phyloP scores from a whole-genome alignment of 441 rosid species.

The Dalechampia spathulata region DNA sequence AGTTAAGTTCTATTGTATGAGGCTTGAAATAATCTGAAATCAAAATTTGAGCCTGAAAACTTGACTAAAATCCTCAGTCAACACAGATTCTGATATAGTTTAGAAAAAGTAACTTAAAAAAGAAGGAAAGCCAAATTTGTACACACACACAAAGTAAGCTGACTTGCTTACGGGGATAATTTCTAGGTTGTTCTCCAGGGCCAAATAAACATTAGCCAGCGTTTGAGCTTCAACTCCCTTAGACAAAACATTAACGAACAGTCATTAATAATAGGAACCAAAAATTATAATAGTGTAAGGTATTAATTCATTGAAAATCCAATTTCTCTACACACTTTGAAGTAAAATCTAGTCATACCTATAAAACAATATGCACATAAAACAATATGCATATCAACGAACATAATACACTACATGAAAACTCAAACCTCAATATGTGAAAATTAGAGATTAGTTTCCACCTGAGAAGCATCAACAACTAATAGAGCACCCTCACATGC shows the following conservation, averaged over 20 bases:
- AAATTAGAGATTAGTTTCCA: slow-evolving; percentile 18
- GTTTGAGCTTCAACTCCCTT: slow-evolving; percentile 99
- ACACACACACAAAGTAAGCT: not conserved
- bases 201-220: slow-evolving; percentile 89
- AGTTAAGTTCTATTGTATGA: not conserved
- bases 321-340: not conserved
- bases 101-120: not conserved
- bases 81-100: too few relatives aligned
- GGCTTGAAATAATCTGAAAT: not conserved
- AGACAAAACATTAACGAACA: slow-evolving; percentile 12
- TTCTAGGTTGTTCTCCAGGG: slow-evolving; percentile 91
- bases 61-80: not conserved
- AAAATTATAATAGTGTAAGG: not conserved
- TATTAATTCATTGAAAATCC: not conserved
- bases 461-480: slow-evolving; percentile 99
- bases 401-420: too few relatives aligned
- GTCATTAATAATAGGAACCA: slow-evolving; percentile 7
- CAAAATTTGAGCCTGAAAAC: not conserved
- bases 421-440: not conserved
- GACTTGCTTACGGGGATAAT: slow-evolving; percentile 59
- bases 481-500: slow-evolving; percentile 99
- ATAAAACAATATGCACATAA: not conserved
- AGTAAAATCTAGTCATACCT: not conserved
- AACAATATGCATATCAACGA: not conserved
- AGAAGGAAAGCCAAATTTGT: too few relatives aligned